A percentile compares a stretch with the other conserved stretches of the same genome.
Evolutionary conservation across 495 filamentous ascomycete genomes (phyloP).

Genomic region (Tuber indicum): DNA sequence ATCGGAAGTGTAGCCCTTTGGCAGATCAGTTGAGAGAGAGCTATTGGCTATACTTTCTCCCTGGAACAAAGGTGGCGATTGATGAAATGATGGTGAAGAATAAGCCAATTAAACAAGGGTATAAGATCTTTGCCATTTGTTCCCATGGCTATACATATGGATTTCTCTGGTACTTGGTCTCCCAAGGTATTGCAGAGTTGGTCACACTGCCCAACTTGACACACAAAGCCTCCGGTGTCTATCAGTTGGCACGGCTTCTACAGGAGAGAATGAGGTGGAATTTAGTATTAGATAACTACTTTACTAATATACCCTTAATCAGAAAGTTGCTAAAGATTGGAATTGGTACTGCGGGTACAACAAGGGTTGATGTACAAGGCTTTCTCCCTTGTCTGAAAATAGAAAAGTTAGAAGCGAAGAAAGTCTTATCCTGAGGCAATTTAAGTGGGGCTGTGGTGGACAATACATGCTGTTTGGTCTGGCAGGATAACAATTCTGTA

Average conservation of each 20-base stretch:
- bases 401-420: background rate
- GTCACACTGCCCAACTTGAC: background rate
- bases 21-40: background rate
- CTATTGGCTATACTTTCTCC: background rate
- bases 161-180: conserved; percentile 1
- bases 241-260: conserved; percentile 8
- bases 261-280: background rate
- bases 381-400: background rate
- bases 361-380: background rate
- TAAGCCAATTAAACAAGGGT: conserved; percentile 15
- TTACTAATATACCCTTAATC: conserved; percentile 9
- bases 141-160: background rate
- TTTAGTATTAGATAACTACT: background rate
- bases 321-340: background rate
- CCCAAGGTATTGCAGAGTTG: background rate
- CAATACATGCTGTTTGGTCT: background rate
- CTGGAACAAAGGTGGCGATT: conserved; percentile 11
- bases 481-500: conserved; percentile 11
- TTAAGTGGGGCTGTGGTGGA: background rate
- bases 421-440: background rate
- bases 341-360: background rate
- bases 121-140: conserved; percentile 13
- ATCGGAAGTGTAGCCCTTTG: background rate
- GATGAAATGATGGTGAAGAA: conserved; percentile 19
- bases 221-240: conserved; percentile 1